These are phyloP conservation scores for Chalaropsis thielavioides DNA, from an alignment of 2,329 filamentous ascomycete species.

Conservation along the genomic window DNA sequence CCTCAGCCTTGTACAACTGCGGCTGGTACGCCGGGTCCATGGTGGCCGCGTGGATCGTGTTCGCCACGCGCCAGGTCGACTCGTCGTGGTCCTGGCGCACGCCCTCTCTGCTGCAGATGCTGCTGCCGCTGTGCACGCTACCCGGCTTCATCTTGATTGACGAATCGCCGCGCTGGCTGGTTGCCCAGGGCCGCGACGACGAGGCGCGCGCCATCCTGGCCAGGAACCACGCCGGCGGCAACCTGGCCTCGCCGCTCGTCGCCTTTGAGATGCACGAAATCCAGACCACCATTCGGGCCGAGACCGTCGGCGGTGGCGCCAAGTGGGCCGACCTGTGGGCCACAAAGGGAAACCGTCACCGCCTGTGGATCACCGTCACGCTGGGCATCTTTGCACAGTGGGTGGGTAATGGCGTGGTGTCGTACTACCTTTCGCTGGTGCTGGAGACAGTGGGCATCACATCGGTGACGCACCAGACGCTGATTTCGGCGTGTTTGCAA, in stretches of 20 bases:
- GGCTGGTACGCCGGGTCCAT: conserved; percentile 33
- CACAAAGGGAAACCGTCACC: conserved; percentile 36
- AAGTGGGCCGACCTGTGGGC: conserved; percentile 37
- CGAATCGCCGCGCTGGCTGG: conserved; percentile 26
- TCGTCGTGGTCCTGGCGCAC: conserved; percentile 28
- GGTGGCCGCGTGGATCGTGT: conserved; percentile 32
- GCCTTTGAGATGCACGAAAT: conserved; percentile 48
- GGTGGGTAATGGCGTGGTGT: conserved; percentile 37
- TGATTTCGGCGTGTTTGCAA: conserved; percentile 13
- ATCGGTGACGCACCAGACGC: conserved; percentile 29
- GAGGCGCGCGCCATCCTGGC: conserved; percentile 25
- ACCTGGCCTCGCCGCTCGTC: conserved; percentile 36
- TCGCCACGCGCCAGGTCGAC: conserved; percentile 27
- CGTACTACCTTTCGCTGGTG: conserved; percentile 35
- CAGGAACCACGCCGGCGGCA: conserved; percentile 38
- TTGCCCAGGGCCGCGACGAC: conserved; percentile 24
- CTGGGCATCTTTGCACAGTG: conserved; percentile 41
- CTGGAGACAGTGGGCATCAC: conserved; percentile 33
- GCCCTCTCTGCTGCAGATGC: conserved; percentile 28
- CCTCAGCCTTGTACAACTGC: conserved; percentile 42
- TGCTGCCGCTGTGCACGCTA: conserved; percentile 30
- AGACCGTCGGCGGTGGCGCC: conserved; percentile 38
- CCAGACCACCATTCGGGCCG: conserved; percentile 38
- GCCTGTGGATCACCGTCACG: conserved; percentile 34
- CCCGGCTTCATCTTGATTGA: conserved; percentile 20